Evolutionary conservation across 2,329 filamentous ascomycete genomes (phyloP), one percentile per base, ranked within the genome.

Genomic region (Westerdykella sp.): DNA sequence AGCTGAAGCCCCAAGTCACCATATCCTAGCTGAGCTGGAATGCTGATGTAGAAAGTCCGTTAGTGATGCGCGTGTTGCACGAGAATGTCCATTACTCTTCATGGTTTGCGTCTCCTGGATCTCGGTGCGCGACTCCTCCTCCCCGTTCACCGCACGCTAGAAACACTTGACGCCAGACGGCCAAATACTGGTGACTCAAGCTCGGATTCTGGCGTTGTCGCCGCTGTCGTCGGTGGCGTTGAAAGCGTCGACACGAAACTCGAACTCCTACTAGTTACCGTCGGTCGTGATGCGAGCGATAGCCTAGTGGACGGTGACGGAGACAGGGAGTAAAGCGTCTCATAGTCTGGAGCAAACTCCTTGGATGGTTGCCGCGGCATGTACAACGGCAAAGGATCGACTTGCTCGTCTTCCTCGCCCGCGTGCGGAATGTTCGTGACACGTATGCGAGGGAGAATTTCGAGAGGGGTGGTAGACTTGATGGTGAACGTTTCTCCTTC

Each of bases 311-410:
- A 57, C 2, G 49, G 42, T 1, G 42, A 42, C 2, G 47, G 46
- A 7, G 55, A 57, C 14, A 59, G 46, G 10, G 53, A 50, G 16
- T 53, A 59, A 4, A 63, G 44, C 0, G 51, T 49, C 30, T 64
- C 60, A 31, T 66, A 66, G 22, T 60, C 55, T 1, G 62, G 62
- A 0, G 61, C 62, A 38, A 55, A 53, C 32, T 66, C 62, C 30
- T 49, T 51, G 6, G 50, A 54, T 0, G 56, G 54, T 31, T 63
- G 60, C 14, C 59, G 40, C 6, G 58, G 55, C 21, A 40, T 46
- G 31, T 66, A 66, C 2, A 55, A 49, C 4, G 63, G 63, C 7
- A 66, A 48, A 6, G 56, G 60, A 13, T 66, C 63, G 12, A 53
- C 23, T 2, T 59, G 54, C n/a, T 50, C 53, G 10, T 59, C 55